Conservation (phyloP, 768 basidiomycete species). For the Lyophyllum atratum region DNA sequence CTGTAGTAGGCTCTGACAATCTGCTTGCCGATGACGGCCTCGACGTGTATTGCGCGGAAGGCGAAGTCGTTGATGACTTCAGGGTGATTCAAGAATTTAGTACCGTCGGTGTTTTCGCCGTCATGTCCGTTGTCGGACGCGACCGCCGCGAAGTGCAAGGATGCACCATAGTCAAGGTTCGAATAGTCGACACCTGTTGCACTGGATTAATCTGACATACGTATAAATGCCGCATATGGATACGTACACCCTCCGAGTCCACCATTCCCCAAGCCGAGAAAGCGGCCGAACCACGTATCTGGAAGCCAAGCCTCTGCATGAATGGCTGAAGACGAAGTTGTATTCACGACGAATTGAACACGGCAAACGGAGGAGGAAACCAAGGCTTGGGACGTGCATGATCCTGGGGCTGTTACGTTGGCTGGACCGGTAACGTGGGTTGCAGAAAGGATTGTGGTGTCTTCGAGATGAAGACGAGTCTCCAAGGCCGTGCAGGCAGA, state of each 20-base stretch:
- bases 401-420: background rate
- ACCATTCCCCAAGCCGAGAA: constrained; percentile 1
- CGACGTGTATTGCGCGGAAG: constrained; percentile 2
- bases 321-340: background rate
- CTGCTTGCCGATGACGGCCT: background rate
- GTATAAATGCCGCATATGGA: background rate
- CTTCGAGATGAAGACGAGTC: background rate
- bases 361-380: background rate
- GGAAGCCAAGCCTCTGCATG: background rate
- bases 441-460: background rate
- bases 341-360: constrained; percentile 3
- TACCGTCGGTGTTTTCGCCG: background rate
- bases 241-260: background rate
- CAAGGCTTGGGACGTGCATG: background rate
- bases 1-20: background rate
- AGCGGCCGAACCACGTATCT: background rate
- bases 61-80: constrained; percentile 12
- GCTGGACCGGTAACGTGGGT: background rate
- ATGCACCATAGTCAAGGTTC: constrained; percentile 2
- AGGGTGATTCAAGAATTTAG: background rate
- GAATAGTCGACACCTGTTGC: constrained; percentile 1
- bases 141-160: constrained; percentile 5
- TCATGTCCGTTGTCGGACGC: constrained; percentile 6
- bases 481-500: background rate
- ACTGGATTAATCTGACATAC: background rate